phyloP scores from a whole-genome alignment of 1,284 basidiomycete species.

The Leucoagaricus sp. region DNA sequence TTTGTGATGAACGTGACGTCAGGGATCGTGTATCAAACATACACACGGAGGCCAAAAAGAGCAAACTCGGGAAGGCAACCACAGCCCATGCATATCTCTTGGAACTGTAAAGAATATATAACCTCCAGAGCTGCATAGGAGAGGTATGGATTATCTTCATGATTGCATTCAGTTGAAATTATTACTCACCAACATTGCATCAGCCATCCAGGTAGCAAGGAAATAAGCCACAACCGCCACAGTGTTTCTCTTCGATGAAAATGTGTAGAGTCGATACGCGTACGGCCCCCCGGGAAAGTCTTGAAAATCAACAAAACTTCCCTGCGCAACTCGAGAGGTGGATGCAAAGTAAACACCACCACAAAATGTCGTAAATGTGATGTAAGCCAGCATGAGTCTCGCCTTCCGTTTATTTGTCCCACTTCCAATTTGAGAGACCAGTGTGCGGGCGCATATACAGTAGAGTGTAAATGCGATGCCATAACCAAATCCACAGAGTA shows the following conservation, averaged over 20 bases:
- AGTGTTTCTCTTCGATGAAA: neutral
- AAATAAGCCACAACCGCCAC: slow-evolving; percentile 14
- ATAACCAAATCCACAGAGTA: slow-evolving; percentile 14
- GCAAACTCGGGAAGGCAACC: slow-evolving; percentile 10
- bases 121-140: slow-evolving; percentile 16
- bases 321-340: slow-evolving; percentile 20
- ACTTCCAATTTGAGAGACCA: neutral
- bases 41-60: slow-evolving; percentile 18
- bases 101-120: slow-evolving; percentile 14
- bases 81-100: slow-evolving; percentile 7
- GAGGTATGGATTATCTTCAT: neutral
- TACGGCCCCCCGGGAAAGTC: slow-evolving; percentile 30
- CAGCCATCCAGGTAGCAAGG: slow-evolving; percentile 16
- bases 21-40: neutral
- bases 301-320: slow-evolving; percentile 28
- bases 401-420: neutral
- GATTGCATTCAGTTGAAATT: neutral
- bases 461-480: slow-evolving; percentile 15
- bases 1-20: neutral
- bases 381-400: slow-evolving; percentile 8
- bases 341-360: slow-evolving; percentile 25
- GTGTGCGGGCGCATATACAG: neutral
- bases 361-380: slow-evolving; percentile 19
- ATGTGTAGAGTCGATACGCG: neutral
- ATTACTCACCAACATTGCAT: slow-evolving; percentile 15